Conservation (phyloP, 164 flowering plant genomes). For the Taxillus chinensis region DNA sequence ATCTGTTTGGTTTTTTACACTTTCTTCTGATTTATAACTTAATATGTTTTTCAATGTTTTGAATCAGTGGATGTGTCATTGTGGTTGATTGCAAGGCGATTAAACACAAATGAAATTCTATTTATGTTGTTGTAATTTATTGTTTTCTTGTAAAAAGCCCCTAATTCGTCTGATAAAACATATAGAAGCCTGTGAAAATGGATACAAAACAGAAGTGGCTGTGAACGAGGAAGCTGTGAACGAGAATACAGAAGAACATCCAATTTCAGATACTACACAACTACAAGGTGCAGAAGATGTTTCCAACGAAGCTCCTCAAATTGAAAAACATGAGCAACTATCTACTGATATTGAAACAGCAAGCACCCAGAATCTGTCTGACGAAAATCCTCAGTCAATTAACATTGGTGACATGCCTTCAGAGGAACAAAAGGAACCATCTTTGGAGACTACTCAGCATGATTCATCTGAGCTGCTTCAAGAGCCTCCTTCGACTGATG, state of each 20-base stretch:
- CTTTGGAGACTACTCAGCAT: conserved; percentile 16
- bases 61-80: too few relatives aligned
- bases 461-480: conserved; percentile 14
- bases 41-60: too few relatives aligned
- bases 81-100: too few relatives aligned
- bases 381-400: conserved; percentile 10
- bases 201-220: conserved; percentile 17
- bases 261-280: conserved; percentile 2
- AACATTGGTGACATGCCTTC: conserved; percentile 13
- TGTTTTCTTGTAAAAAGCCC: too few relatives aligned
- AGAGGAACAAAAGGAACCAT: conserved; percentile 18
- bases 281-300: conserved; percentile 10
- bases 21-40: too few relatives aligned
- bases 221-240: conserved; percentile 9
- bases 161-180: not conserved
- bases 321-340: conserved; percentile 5
- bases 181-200: conserved; percentile 37
- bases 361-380: conserved; percentile 6
- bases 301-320: conserved; percentile 10
- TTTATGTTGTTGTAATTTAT: too few relatives aligned
- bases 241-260: conserved; percentile 5
- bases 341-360: not conserved
- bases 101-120: too few relatives aligned
- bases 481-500: conserved; percentile 17
- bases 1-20: too few relatives aligned